Percentiles rank a stretch among this genome's conserved stretches.
phyloP scores from a whole-genome alignment of 768 basidiomycete species.

The Suillus plorans region DNA sequence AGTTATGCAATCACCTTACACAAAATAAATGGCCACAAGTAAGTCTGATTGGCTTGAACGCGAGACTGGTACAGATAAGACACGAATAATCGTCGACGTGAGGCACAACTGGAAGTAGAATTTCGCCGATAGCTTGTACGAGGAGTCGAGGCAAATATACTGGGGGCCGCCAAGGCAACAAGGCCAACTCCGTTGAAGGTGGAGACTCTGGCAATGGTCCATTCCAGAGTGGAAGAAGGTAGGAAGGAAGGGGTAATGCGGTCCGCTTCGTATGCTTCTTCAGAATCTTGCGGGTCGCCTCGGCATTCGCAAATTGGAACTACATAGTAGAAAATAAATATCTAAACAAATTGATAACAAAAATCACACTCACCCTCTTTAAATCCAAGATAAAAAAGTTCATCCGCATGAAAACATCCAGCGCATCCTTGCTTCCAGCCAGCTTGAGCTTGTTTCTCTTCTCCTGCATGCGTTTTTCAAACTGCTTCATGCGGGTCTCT shows the following conservation, averaged over 20 bases:
- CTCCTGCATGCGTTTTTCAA: slow-evolving; percentile 56
- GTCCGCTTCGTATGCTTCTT: slow-evolving; percentile 95
- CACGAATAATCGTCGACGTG: slow-evolving; percentile 84
- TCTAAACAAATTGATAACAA: not conserved
- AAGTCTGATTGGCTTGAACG: slow-evolving; percentile 89
- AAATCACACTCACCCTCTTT: slow-evolving; percentile 56
- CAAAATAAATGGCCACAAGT: slow-evolving; percentile 80
- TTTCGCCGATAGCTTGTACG: slow-evolving; percentile 81
- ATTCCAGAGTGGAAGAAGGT: slow-evolving; percentile 22
- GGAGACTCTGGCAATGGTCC: slow-evolving; percentile 12
- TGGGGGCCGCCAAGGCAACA: slow-evolving; percentile 19
- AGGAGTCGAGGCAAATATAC: slow-evolving; percentile 60
- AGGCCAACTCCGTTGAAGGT: slow-evolving; percentile 32
- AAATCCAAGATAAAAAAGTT: slow-evolving; percentile 79
- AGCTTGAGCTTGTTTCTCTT: slow-evolving; percentile 53
- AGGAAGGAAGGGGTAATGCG: slow-evolving; percentile 61
- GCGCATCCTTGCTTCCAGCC: slow-evolving; percentile 54
- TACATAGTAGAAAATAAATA: slow-evolving; percentile 22
- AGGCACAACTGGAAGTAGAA: slow-evolving; percentile 77
- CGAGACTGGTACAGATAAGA: slow-evolving; percentile 84
- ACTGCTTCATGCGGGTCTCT: slow-evolving; percentile 62
- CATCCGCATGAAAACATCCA: slow-evolving; percentile 71
- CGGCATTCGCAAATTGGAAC: slow-evolving; percentile 83
- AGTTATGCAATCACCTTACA: slow-evolving; percentile 43
- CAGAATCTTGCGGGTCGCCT: slow-evolving; percentile 89